These are phyloP conservation scores for Paxillus rubicundulus DNA, from an alignment of 768 basidiomycete species.

Conservation along the genomic window DNA sequence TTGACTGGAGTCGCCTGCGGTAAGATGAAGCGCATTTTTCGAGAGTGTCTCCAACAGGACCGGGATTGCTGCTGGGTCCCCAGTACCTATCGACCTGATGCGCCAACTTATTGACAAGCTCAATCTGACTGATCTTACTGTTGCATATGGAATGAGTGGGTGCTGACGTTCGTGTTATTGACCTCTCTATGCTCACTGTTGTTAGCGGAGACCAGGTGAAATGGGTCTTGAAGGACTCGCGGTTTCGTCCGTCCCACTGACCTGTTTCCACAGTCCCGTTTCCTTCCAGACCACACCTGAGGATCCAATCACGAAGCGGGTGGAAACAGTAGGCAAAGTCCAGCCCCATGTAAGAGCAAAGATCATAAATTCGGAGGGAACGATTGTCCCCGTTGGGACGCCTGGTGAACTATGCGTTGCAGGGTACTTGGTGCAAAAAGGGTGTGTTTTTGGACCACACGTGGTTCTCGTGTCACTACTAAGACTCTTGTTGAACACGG, in stretches of 20 bases:
- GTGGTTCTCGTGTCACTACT: background rate
- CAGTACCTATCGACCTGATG: conserved; percentile 81
- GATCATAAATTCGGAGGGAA: conserved; percentile 55
- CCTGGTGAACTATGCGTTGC: conserved; percentile 74
- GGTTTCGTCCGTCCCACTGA: background rate
- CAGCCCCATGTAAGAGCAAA: conserved; percentile 80
- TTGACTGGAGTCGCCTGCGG: conserved; percentile 57
- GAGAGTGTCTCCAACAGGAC: conserved; percentile 44
- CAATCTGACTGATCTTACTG: conserved; percentile 69
- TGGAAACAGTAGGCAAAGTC: conserved; percentile 78
- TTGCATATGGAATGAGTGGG: conserved; percentile 87
- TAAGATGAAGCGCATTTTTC: conserved; percentile 24
- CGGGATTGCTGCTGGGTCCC: conserved; percentile 78
- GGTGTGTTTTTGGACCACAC: conserved; percentile 37
- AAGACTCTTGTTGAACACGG: background rate
- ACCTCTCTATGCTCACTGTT: conserved; percentile 2
- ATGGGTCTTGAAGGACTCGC: background rate
- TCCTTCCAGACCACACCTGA: conserved; percentile 75
- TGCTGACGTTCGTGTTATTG: conserved; percentile 8
- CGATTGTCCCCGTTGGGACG: conserved; percentile 65
- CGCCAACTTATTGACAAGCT: conserved; percentile 62
- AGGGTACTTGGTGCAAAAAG: conserved; percentile 79
- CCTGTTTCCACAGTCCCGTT: conserved; percentile 55
- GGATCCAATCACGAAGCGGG: conserved; percentile 70
- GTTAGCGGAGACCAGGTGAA: conserved; percentile 69